Evolutionary conservation across 768 basidiomycete genomes (phyloP).

Genomic region (Mrakia frigida): DNA sequence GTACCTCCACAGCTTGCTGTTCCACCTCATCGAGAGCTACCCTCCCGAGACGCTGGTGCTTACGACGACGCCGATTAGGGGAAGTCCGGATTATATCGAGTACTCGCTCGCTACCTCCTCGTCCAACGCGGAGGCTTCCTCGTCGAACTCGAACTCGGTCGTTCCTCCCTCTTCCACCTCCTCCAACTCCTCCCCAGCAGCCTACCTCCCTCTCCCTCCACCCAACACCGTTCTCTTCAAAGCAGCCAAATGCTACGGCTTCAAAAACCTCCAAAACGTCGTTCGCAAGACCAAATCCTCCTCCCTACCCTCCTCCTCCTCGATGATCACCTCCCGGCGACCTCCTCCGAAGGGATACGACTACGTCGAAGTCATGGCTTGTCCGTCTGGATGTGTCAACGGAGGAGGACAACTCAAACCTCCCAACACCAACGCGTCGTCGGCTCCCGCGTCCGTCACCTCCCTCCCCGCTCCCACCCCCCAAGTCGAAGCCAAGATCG

Average conservation of each 20-base stretch:
- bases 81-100: slow-evolving; percentile 73
- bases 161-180: background rate
- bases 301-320: slow-evolving; percentile 34
- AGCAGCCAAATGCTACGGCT: slow-evolving; percentile 94
- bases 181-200: background rate
- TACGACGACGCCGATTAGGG: slow-evolving; percentile 40
- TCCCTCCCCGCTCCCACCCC: slow-evolving; percentile 39
- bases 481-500: slow-evolving; percentile 37
- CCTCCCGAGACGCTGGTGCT: slow-evolving; percentile 37
- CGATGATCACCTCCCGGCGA: slow-evolving; percentile 12
- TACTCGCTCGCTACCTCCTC: slow-evolving; percentile 49
- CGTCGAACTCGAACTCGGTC: background rate
- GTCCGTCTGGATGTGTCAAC: slow-evolving; percentile 94
- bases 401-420: slow-evolving; percentile 77
- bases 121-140: slow-evolving; percentile 33
- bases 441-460: background rate
- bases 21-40: slow-evolving; percentile 48
- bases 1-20: slow-evolving; percentile 76
- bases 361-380: slow-evolving; percentile 98
- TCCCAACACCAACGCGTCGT: slow-evolving; percentile 7
- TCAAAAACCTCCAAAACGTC: slow-evolving; percentile 93
- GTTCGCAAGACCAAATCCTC: slow-evolving; percentile 71
- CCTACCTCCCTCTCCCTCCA: slow-evolving; percentile 24
- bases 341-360: slow-evolving; percentile 56
- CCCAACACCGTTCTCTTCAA: slow-evolving; percentile 59